These are phyloP conservation scores for Camellia sinensis DNA, from an alignment of 148 eudicot genomes.

Conservation along the genomic window DNA sequence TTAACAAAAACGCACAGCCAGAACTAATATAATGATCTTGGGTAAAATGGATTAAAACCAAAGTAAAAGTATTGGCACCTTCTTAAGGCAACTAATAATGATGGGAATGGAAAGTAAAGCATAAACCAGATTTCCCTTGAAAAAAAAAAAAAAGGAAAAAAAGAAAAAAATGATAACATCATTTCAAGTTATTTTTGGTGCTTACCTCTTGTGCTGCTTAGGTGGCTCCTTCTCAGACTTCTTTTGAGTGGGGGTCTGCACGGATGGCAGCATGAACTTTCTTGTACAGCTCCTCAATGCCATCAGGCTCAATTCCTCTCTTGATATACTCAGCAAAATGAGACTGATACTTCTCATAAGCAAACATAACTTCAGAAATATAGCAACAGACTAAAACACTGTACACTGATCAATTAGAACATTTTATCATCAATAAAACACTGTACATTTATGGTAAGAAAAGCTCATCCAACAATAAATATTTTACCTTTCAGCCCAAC, in stretches of 20 bases:
- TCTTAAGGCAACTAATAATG: neutral
- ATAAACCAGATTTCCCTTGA: neutral
- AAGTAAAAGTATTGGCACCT: neutral
- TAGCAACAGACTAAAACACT: too few relatives aligned
- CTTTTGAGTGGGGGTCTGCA: constrained; percentile 60
- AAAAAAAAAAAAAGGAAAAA: too few relatives aligned
- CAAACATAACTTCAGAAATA: too few relatives aligned
- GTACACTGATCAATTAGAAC: too few relatives aligned
- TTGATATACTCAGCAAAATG: constrained; percentile 67
- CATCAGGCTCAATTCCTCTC: constrained; percentile 56
- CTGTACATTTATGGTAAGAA: neutral
- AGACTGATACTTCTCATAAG: constrained; percentile 42
- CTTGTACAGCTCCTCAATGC: constrained; percentile 64
- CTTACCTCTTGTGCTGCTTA: constrained; percentile 68
- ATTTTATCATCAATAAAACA: too few relatives aligned
- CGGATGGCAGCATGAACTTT: constrained; percentile 83
- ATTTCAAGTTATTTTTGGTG: neutral
- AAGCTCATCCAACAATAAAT: neutral
- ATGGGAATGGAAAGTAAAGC: neutral
- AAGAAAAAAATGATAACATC: neutral
- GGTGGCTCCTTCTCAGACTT: constrained; percentile 58
- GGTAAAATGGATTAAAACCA: neutral
- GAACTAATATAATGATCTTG: neutral
- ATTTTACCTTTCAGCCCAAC: too few relatives aligned
- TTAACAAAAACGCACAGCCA: neutral